phyloP scores from a whole-genome alignment of 1,139 yeast species.

The Sugiyamaella pinicola region DNA sequence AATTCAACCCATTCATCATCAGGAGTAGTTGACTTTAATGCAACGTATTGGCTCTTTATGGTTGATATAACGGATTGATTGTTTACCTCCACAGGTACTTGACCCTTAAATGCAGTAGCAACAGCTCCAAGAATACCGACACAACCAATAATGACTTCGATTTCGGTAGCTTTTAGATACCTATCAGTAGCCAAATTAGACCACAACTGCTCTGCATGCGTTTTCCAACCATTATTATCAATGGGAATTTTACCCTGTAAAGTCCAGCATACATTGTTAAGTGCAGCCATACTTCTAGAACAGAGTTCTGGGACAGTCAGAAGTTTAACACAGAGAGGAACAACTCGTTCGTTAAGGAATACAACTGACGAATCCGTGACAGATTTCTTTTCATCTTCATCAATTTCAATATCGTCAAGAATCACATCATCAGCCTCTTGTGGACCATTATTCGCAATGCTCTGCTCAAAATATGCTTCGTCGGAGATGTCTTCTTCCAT shows the following conservation, averaged over 20 bases:
- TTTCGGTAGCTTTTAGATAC: slow-evolving; percentile 37
- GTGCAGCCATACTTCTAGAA: slow-evolving; percentile 60
- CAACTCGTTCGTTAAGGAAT: slow-evolving; percentile 26
- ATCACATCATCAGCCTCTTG: slow-evolving; percentile 23
- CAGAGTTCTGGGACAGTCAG: slow-evolving; percentile 34
- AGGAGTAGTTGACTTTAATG: slow-evolving; percentile 19
- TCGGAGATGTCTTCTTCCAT: slow-evolving; percentile 26
- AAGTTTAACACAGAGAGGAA: slow-evolving; percentile 29
- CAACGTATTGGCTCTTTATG: slow-evolving; percentile 28
- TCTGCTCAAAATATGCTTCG: slow-evolving; percentile 24
- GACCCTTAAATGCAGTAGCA: slow-evolving; percentile 50
- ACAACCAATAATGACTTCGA: slow-evolving; percentile 50
- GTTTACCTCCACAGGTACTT: slow-evolving; percentile 33
- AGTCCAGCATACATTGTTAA: slow-evolving; percentile 60
- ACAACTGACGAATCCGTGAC: slow-evolving; percentile 17
- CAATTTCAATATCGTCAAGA: slow-evolving; percentile 25
- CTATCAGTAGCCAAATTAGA: slow-evolving; percentile 28
- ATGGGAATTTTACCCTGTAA: slow-evolving; percentile 30
- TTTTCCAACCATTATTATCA: slow-evolving; percentile 33
- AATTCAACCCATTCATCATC: slow-evolving; percentile 35
- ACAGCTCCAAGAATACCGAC: slow-evolving; percentile 67
- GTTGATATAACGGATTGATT: slow-evolving; percentile 24
- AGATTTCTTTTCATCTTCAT: slow-evolving; percentile 14
- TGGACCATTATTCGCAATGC: slow-evolving; percentile 18
- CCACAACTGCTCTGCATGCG: slow-evolving; percentile 39